Evolutionary conservation across 129 eudicot species (phyloP), one percentile per base, ranked within the genome.

Genomic region (Logfia minima): DNA sequence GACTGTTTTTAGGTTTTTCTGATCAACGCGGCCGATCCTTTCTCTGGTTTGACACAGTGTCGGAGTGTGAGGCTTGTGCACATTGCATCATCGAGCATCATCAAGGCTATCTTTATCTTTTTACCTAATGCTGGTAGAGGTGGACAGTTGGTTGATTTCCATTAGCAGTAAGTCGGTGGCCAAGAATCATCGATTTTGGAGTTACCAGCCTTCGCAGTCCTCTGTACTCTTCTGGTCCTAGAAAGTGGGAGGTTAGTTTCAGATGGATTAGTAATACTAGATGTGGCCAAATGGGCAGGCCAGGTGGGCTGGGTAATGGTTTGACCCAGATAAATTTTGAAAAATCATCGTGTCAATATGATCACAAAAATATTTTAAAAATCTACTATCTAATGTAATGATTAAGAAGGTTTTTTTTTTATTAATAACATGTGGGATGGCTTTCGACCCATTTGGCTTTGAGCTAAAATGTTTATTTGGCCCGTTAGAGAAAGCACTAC

Each of bases 21-120:
- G 76, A 86, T 94, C 39, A 87, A 94, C 83, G 91, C 96, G 74
- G 90, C 93, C 26, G 87, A 89, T 82, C 98, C 98, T 67, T 86
- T 91, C n/a, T 89, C 97, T 48, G 88, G 88, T 66, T 66, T 89
- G 85, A 89, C 81, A n/a, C 89, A 29, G 87, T 94, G 48, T 91
- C 94, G 97, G 99, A 91, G 75, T 85, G 94, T 28, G 92, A 85
- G 74, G 82, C 92, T 19, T 80, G 89, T 31, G 83, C 85, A n/a
- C 96, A 89, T 81, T 91, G 97, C 79, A 83, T 94, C 67, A 84
- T 91, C 9, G 99, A 94, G 85, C 99, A 94, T 78, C 96, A 94
- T 80, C 86, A 82, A 80, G 94, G 94, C 39, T 82, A 83, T 78
- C 90, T 94, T 51, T 94, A 87, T 79, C 88, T 94, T 21, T 94